These are phyloP conservation scores for Polyporus tsugae DNA, from an alignment of 1,284 basidiomycete species.

Conservation along the genomic window DNA sequence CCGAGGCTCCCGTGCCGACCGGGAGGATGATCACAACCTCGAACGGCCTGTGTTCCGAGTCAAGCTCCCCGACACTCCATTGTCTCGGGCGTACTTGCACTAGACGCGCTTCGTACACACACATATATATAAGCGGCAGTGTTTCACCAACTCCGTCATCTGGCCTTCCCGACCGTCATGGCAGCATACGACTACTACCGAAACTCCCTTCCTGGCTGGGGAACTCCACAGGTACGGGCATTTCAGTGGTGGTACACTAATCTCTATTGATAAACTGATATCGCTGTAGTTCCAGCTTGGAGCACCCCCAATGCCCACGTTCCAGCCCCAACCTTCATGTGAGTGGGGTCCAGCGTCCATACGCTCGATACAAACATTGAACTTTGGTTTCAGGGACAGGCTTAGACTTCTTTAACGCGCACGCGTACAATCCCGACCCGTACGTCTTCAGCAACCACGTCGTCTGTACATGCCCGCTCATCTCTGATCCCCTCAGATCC, in stretches of 20 bases:
- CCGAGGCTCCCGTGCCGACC: neutral
- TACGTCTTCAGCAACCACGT: constrained; percentile 44
- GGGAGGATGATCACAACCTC: neutral
- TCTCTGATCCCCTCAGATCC: constrained; percentile 11
- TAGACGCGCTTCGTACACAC: neutral
- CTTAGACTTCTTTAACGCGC: constrained; percentile 67
- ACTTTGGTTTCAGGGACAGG: constrained; percentile 57
- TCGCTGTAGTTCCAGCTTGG: constrained; percentile 55
- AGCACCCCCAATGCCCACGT: constrained; percentile 58
- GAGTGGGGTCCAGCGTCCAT: constrained; percentile 35
- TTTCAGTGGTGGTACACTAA: neutral
- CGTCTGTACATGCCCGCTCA: neutral
- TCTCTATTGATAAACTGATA: no score
- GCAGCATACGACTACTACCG: constrained; percentile 37
- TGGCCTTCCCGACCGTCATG: neutral
- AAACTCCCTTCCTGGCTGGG: constrained; percentile 35
- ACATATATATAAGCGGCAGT: neutral
- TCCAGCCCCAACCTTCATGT: constrained; percentile 69
- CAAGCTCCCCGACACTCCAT: constrained; percentile 1
- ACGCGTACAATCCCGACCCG: constrained; percentile 63
- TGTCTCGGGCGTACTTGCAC: neutral
- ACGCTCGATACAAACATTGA: constrained; percentile 17
- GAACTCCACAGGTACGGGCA: constrained; percentile 33
- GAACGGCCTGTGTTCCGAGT: neutral
- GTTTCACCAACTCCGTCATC: neutral